Evolutionary conservation across 2,329 filamentous ascomycete genomes (phyloP).

Genomic region (Purpureocillium lavendulum): DNA sequence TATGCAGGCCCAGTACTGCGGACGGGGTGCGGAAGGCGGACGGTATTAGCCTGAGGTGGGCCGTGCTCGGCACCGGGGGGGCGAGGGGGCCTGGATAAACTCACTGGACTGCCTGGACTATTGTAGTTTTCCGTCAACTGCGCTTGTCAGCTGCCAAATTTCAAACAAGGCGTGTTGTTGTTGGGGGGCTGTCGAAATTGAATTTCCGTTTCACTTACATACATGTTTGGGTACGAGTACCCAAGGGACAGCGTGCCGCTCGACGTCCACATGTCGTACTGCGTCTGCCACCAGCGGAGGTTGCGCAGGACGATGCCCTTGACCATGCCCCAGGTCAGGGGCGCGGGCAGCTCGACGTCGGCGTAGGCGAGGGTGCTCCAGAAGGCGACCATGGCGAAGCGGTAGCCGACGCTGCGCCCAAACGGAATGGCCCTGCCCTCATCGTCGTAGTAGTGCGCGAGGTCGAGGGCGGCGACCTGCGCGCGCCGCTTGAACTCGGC

Average conservation of each 20-base stretch:
- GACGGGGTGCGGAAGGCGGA: constrained; percentile 11
- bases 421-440: constrained; percentile 68
- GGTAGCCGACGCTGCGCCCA: constrained; percentile 68
- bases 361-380: constrained; percentile 74
- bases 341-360: constrained; percentile 61
- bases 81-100: constrained; percentile 15
- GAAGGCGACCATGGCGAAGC: constrained; percentile 81
- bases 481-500: constrained; percentile 63
- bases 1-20: constrained; percentile 70
- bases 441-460: constrained; percentile 68
- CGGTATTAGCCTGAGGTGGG: no score
- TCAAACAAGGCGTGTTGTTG: no score
- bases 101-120: constrained; percentile 57
- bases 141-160: background rate
- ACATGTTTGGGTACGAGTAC: constrained; percentile 74
- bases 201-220: constrained; percentile 33
- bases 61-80: no score
- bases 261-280: constrained; percentile 64
- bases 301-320: constrained; percentile 69
- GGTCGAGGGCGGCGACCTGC: constrained; percentile 57
- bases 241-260: constrained; percentile 69
- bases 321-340: constrained; percentile 70
- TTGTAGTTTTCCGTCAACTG: constrained; percentile 78
- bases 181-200: no score
- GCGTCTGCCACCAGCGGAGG: constrained; percentile 71